phyloP scores from a whole-genome alignment of 139 green algal genomes.

The Ulvella scutata region DNA sequence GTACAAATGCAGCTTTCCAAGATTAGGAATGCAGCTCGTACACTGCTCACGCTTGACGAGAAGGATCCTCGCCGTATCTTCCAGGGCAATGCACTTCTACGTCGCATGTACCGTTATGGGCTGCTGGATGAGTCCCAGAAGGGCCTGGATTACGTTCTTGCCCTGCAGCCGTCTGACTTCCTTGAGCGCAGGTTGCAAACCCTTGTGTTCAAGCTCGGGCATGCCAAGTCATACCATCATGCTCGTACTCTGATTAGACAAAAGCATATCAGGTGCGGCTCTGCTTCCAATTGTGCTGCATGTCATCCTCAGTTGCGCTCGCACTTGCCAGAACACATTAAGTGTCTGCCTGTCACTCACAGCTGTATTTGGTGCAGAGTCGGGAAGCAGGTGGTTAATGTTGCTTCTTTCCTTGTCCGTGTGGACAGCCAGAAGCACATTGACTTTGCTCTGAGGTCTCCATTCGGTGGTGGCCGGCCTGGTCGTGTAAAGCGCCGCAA shows the following conservation, averaged over 20 bases:
- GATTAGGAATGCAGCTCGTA: conserved; percentile 84
- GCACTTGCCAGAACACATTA: background rate
- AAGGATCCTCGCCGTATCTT: conserved; percentile 93
- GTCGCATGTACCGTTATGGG: conserved; percentile 94
- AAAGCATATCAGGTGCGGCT: conserved; percentile 80
- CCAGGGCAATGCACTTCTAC: conserved; percentile 87
- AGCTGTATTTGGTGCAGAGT: conserved; percentile 43
- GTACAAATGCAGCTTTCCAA: conserved; percentile 80
- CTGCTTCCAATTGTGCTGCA: no score
- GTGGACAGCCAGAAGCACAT: conserved; percentile 99
- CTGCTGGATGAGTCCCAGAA: conserved; percentile 89
- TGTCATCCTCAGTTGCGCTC: background rate
- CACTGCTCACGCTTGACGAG: conserved; percentile 91
- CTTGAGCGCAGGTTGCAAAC: conserved; percentile 88
- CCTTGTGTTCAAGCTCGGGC: conserved; percentile 98
- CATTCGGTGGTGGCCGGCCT: conserved; percentile 92
- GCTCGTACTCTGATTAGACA: conserved; percentile 95
- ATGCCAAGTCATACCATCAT: conserved; percentile 99
- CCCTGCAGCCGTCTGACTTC: conserved; percentile 62
- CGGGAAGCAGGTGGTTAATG: conserved; percentile 99
- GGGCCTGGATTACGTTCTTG: conserved; percentile 99
- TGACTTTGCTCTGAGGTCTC: conserved; percentile 93
- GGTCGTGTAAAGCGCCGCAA: conserved; percentile 73
- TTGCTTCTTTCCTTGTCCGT: conserved; percentile 95
- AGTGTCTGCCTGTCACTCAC: no score